Conservation (phyloP, 169 alveolate species). For the Cystoisospora suis region DNA sequence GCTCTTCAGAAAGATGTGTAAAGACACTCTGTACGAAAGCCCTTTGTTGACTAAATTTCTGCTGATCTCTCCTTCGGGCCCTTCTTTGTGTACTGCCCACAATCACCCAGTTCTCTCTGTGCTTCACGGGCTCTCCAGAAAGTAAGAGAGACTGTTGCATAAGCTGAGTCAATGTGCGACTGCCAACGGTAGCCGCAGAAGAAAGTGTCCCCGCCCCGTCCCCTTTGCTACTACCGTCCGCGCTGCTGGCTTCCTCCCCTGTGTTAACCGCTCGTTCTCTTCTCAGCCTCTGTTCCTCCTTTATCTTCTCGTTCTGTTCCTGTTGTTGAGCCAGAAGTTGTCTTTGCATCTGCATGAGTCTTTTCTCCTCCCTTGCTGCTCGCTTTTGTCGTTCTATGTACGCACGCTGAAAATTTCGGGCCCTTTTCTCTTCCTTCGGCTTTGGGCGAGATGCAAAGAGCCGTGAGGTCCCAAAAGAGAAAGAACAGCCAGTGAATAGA, state of each 20-base stretch:
- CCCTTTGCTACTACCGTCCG: no score
- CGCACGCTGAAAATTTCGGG: slow-evolving; percentile 28
- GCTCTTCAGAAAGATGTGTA: not conserved
- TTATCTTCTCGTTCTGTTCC: not conserved
- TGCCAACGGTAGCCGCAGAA: not conserved
- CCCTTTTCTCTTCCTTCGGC: slow-evolving; percentile 32
- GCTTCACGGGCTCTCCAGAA: not conserved
- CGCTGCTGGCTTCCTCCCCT: not conserved
- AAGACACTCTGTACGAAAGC: not conserved
- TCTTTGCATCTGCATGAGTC: not conserved
- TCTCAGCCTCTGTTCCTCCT: not conserved
- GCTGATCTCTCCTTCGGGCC: slow-evolving; percentile 3
- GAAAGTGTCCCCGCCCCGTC: not conserved
- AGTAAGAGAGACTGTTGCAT: not conserved
- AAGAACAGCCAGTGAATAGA: no score
- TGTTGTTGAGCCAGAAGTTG: not conserved
- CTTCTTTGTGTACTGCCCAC: slow-evolving; percentile 33
- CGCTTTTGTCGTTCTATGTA: not conserved
- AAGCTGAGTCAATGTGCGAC: not conserved
- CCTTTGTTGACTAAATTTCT: not conserved
- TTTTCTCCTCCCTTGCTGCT: not conserved
- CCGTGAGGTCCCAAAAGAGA: not conserved
- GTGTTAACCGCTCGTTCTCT: not conserved
- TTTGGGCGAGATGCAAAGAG: not conserved
- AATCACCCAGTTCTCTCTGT: slow-evolving; percentile 21